phyloP scores from a whole-genome alignment of 179 eudicot species.

The Carnegiea gigantea region DNA sequence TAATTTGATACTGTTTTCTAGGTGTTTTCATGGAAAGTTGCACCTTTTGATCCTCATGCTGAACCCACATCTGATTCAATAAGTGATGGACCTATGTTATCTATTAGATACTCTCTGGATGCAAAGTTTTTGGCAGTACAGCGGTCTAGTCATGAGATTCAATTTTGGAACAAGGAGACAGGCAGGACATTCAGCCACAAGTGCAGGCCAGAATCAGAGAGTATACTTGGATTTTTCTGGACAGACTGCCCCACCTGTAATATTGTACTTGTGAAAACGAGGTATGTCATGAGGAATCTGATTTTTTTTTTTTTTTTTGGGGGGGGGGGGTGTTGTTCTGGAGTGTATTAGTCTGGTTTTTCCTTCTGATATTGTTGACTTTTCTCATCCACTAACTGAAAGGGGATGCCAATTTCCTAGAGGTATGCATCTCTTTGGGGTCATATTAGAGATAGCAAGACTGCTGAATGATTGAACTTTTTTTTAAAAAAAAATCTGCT shows the following conservation, averaged over 20 bases:
- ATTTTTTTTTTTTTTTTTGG: no score
- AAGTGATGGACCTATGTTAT: conserved; percentile 72
- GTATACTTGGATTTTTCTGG: conserved; percentile 95
- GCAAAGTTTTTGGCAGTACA: conserved; percentile 75
- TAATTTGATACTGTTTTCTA: conserved; percentile 23
- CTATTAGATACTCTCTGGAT: conserved; percentile 82
- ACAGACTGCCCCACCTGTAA: conserved; percentile 86
- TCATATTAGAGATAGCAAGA: no score
- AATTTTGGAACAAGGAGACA: conserved; percentile 74
- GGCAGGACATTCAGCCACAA: conserved; percentile 60
- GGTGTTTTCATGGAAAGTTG: conserved; percentile 89
- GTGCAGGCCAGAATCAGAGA: conserved; percentile 74
- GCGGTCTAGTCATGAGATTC: conserved; percentile 78
- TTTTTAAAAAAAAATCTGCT: no score
- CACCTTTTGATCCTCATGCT: conserved; percentile 59
- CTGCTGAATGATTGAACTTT: no score
- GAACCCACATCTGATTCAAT: conserved; percentile 60
- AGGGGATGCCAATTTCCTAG: no score
- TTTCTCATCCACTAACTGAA: no score
- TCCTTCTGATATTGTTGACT: no score
- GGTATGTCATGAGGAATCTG: conserved; percentile 38
- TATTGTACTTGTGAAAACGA: conserved; percentile 79
- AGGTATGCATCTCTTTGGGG: no score
- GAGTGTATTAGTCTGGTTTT: not conserved
- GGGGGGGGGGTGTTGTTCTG: not conserved